These are phyloP conservation scores for Cladosporium sp. DNA, from an alignment of 2,329 filamentous ascomycete genomes.

Conservation along the genomic window DNA sequence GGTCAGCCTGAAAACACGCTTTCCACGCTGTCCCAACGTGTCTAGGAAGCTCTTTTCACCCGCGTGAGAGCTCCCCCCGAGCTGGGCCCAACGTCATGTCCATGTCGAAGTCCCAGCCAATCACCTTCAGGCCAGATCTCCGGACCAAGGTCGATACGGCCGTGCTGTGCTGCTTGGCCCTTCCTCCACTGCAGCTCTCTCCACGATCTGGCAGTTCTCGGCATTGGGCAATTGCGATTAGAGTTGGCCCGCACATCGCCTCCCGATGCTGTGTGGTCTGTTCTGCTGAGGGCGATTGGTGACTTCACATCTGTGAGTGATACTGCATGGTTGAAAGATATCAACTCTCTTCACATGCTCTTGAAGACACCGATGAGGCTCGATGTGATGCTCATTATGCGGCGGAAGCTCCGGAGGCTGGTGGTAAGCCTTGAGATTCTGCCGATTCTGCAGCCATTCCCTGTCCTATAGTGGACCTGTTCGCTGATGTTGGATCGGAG, in stretches of 20 bases:
- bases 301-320: neutral
- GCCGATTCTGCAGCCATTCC: neutral
- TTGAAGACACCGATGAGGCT: neutral
- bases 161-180: conserved; percentile 4
- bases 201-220: conserved; percentile 12
- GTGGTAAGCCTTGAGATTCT: neutral
- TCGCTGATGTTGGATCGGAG: neutral
- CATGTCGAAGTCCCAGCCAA: conserved; percentile 3
- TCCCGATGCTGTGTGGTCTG: conserved; percentile 9
- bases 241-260: conserved; percentile 19
- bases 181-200: conserved; percentile 10
- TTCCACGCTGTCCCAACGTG: conserved; percentile 14
- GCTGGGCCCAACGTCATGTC: conserved; percentile 14
- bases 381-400: neutral
- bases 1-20: neutral
- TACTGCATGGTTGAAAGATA: neutral
- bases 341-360: conserved; percentile 13
- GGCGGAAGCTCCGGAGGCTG: neutral
- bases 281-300: conserved; percentile 4
- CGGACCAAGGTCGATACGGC: conserved; percentile 6
- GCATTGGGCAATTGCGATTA: conserved; percentile 11
- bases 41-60: conserved; percentile 17
- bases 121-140: conserved; percentile 14
- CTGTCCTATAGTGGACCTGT: neutral
- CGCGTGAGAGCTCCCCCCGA: conserved; percentile 6